A percentile compares a stretch with the other conserved stretches of the same genome.
Conservation (phyloP, 2,329 filamentous ascomycete genomes). For the Apiospora phragmitis region DNA sequence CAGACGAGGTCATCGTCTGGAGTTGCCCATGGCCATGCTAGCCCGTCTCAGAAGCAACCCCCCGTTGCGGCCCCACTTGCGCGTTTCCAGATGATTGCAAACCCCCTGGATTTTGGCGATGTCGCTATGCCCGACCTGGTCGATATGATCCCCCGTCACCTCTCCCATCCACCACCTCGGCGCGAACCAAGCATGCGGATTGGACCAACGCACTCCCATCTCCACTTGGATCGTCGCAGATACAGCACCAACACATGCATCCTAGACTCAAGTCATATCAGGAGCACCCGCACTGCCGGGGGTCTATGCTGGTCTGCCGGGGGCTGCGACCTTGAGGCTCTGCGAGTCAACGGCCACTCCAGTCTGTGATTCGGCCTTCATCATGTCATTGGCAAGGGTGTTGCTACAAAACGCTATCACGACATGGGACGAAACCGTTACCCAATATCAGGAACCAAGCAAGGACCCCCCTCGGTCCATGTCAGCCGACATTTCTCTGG, state of each 20-base stretch:
- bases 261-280: not conserved
- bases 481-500: not conserved
- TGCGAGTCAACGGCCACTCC: not conserved
- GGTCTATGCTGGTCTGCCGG: not conserved
- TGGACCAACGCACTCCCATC: not conserved
- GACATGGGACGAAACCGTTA: constrained; percentile 2
- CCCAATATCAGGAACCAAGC: constrained; percentile 5
- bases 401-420: not conserved
- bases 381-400: not conserved
- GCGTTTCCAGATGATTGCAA: constrained; percentile 1
- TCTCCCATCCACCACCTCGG: not conserved
- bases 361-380: not conserved
- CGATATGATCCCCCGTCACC: constrained; percentile 1
- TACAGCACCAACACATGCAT: not conserved
- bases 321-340: not conserved
- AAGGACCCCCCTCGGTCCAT: not conserved
- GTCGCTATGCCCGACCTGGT: not conserved
- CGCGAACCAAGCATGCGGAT: not conserved
- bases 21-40: not conserved
- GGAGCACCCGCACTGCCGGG: not conserved
- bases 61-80: not conserved
- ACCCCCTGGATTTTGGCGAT: not conserved
- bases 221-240: constrained; percentile 3
- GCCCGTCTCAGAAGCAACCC: not conserved
- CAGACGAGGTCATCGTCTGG: not conserved